Conservation (phyloP, 2,329 filamentous ascomycete species). For the Penicillium freii region DNA sequence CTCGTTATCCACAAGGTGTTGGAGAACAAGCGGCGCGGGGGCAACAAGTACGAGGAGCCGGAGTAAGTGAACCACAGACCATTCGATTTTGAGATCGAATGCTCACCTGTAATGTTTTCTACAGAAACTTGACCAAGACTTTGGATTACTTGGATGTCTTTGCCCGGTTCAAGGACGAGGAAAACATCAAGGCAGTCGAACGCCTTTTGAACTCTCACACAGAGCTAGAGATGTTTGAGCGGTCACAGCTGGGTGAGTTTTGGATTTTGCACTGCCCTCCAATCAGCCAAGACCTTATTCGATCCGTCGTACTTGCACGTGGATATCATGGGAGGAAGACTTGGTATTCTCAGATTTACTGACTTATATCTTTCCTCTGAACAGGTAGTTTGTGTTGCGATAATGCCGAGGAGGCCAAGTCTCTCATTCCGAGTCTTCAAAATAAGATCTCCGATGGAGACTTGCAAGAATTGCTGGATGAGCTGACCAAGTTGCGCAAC, state of each 20-base stretch:
- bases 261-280: constrained; percentile 1
- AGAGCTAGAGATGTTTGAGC: constrained; percentile 86
- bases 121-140: constrained; percentile 73
- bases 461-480: constrained; percentile 80
- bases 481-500: constrained; percentile 76
- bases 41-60: constrained; percentile 79
- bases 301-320: neutral
- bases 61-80: constrained; percentile 58
- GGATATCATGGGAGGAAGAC: neutral
- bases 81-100: neutral
- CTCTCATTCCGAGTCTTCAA: constrained; percentile 81
- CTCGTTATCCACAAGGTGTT: constrained; percentile 89
- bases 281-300: neutral
- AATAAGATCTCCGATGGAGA: constrained; percentile 91
- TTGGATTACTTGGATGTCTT: constrained; percentile 92
- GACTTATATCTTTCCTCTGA: constrained; percentile 3
- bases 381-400: constrained; percentile 88
- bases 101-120: neutral
- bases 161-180: constrained; percentile 90
- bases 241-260: constrained; percentile 77
- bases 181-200: constrained; percentile 93
- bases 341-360: neutral
- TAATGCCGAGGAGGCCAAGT: constrained; percentile 91
- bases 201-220: constrained; percentile 73
- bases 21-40: constrained; percentile 72